Conservation (phyloP, 2,329 filamentous ascomycete genomes). For the Penicillium fuscoglaucum region DNA sequence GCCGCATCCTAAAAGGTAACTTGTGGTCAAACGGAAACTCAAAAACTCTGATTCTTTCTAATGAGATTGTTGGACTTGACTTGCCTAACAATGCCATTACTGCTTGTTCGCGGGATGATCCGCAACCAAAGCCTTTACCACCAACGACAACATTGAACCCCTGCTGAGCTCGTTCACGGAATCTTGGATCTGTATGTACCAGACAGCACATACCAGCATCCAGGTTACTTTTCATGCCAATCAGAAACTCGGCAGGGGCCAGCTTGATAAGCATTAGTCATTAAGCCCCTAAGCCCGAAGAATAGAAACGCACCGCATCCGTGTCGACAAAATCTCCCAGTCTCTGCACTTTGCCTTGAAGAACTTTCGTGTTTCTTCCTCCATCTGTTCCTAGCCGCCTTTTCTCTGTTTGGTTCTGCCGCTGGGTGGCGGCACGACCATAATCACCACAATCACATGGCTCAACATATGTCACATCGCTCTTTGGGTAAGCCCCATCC, state of each 20-base stretch:
- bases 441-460: too few species aligned
- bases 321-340: conserved; percentile 51
- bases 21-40: neutral
- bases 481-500: too few species aligned
- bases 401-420: neutral
- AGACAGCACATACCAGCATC: conserved; percentile 35
- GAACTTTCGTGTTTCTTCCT: conserved; percentile 1
- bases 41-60: neutral
- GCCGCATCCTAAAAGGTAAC: conserved; percentile 16
- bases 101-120: conserved; percentile 46
- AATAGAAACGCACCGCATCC: too few species aligned
- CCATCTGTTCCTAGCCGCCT: neutral
- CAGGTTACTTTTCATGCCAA: conserved; percentile 28
- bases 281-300: too few species aligned
- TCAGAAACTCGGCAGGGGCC: conserved; percentile 43
- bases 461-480: too few species aligned
- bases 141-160: conserved; percentile 48
- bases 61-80: neutral
- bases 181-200: conserved; percentile 39
- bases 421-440: neutral
- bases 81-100: conserved; percentile 34
- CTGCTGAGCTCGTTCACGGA: conserved; percentile 39
- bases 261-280: conserved; percentile 29
- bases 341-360: conserved; percentile 41
- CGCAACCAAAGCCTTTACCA: conserved; percentile 49